Evolutionary conservation across 805 yeast species (phyloP).

Genomic region (Lachancea sp.): DNA sequence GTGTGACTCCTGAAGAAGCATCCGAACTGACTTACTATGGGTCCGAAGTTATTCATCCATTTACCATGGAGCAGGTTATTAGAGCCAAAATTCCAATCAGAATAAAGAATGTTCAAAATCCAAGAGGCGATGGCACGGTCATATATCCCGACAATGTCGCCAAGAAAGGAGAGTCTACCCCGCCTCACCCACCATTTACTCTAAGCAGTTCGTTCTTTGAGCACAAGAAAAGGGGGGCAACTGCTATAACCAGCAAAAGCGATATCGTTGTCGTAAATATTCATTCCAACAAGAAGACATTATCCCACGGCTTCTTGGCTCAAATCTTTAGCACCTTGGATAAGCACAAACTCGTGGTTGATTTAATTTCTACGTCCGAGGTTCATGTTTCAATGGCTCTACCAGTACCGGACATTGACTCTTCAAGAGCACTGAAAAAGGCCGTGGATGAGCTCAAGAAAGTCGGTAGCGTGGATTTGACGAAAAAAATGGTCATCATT

Average conservation of each 20-base stretch:
- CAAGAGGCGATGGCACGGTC: slow-evolving; percentile 86
- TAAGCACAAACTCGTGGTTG: slow-evolving; percentile 79
- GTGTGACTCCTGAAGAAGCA: slow-evolving; percentile 98
- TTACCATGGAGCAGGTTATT: slow-evolving; percentile 98
- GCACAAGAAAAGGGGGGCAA: slow-evolving; percentile 61
- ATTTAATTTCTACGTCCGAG: slow-evolving; percentile 92
- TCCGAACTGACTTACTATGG: slow-evolving; percentile 97
- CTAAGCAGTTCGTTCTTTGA: slow-evolving; percentile 39
- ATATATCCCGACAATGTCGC: slow-evolving; percentile 89
- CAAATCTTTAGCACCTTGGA: slow-evolving; percentile 82
- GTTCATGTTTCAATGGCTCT: slow-evolving; percentile 98
- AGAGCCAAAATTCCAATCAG: slow-evolving; percentile 93
- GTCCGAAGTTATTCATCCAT: slow-evolving; percentile 96
- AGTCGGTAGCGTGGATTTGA: slow-evolving; percentile 85
- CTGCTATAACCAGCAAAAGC: slow-evolving; percentile 94
- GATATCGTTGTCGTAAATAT: slow-evolving; percentile 88
- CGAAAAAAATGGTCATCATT: slow-evolving; percentile 81
- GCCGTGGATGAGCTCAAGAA: slow-evolving; percentile 74
- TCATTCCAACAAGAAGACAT: slow-evolving; percentile 87
- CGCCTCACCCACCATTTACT: slow-evolving; percentile 90
- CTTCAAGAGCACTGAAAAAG: slow-evolving; percentile 47
- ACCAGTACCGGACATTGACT: slow-evolving; percentile 64
- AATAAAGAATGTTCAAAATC: slow-evolving; percentile 92
- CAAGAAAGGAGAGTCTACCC: slow-evolving; percentile 80
- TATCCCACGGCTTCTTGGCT: slow-evolving; percentile 93